phyloP scores from a whole-genome alignment of 805 yeast genomes.

The Henningerozyma blattae region DNA sequence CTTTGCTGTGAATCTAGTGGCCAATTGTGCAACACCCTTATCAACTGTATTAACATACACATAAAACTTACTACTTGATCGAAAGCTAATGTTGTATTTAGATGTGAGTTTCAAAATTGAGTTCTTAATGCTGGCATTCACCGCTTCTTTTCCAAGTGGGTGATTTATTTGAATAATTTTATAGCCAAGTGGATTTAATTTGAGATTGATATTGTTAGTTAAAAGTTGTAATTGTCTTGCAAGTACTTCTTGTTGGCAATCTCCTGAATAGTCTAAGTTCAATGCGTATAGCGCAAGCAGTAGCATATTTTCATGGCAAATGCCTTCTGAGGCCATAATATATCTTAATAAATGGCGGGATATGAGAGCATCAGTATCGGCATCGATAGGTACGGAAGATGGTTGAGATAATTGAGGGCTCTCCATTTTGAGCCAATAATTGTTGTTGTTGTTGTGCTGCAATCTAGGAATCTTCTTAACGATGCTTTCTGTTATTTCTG shows the following conservation, averaged over 20 bases:
- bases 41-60: slow-evolving; percentile 16
- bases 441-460: no score
- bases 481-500: no score
- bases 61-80: slow-evolving; percentile 12
- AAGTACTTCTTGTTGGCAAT: neutral
- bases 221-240: neutral
- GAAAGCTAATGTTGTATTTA: neutral
- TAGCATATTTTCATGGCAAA: slow-evolving; percentile 16
- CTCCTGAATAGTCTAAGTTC: neutral
- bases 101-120: neutral
- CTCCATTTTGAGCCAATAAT: no score
- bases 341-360: slow-evolving; percentile 12
- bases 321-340: slow-evolving; percentile 13
- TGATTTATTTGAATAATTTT: slow-evolving; percentile 13
- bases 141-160: slow-evolving; percentile 13
- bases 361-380: no score
- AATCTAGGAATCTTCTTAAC: no score
- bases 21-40: slow-evolving; percentile 17
- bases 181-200: slow-evolving; percentile 11
- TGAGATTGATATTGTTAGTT: slow-evolving; percentile 13
- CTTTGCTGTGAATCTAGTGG: slow-evolving; percentile 15
- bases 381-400: no score
- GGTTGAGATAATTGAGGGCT: no score
- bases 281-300: slow-evolving; percentile 10
- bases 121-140: neutral